Conservation (phyloP, 768 basidiomycete genomes). For the Leccinum ochraceum region DNA sequence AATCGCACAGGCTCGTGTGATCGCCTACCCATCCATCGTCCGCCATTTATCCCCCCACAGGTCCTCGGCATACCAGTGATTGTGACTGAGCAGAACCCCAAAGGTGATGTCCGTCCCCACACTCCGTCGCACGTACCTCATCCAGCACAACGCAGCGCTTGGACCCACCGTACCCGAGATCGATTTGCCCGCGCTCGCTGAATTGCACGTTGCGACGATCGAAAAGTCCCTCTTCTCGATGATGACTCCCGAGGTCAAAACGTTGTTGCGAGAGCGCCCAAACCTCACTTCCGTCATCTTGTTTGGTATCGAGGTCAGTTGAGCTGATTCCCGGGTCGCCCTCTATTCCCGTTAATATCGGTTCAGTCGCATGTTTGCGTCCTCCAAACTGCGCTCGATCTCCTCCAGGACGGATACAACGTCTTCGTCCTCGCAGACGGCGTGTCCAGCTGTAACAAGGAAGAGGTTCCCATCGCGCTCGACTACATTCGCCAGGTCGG, state of each 20-base stretch:
- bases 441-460: slow-evolving; percentile 77
- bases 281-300: slow-evolving; percentile 64
- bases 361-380: slow-evolving; percentile 87
- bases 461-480: slow-evolving; percentile 77
- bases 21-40: background rate
- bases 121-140: slow-evolving; percentile 6
- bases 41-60: slow-evolving; percentile 32
- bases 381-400: slow-evolving; percentile 76
- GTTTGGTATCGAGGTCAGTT: slow-evolving; percentile 83
- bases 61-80: slow-evolving; percentile 69
- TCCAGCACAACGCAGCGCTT: slow-evolving; percentile 48
- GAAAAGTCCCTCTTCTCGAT: slow-evolving; percentile 88
- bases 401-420: slow-evolving; percentile 49
- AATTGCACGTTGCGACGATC: slow-evolving; percentile 59
- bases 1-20: slow-evolving; percentile 59
- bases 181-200: slow-evolving; percentile 51
- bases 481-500: slow-evolving; percentile 71
- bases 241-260: slow-evolving; percentile 66
- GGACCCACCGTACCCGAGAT: slow-evolving; percentile 69
- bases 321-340: background rate
- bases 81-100: slow-evolving; percentile 84
- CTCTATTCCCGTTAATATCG: slow-evolving; percentile 7
- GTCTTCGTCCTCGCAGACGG: slow-evolving; percentile 83
- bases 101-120: slow-evolving; percentile 45
- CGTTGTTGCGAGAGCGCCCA: slow-evolving; percentile 48